Evolutionary conservation across 179 eudicot genomes (phyloP).

Genomic region (Beta corolliflora): DNA sequence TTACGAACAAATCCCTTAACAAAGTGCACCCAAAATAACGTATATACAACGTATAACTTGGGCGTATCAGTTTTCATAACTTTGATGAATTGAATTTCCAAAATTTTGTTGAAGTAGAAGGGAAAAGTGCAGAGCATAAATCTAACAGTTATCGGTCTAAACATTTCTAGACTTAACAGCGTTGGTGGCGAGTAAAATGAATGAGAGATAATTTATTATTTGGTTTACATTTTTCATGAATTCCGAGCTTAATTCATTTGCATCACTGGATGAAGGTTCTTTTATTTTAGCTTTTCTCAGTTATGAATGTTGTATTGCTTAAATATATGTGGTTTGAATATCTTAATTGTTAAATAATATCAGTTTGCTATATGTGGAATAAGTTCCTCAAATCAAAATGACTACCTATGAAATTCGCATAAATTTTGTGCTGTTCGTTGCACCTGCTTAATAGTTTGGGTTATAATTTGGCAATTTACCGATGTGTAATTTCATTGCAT

Average conservation of each 20-base stretch:
- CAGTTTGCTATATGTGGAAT: too few relatives aligned
- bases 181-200: constrained; percentile 82
- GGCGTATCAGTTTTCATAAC: neutral
- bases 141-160: constrained; percentile 59
- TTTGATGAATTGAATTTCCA: constrained; percentile 4
- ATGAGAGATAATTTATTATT: constrained; percentile 64
- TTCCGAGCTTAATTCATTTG: neutral
- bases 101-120: constrained; percentile 39
- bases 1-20: too few relatives aligned
- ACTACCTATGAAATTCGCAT: too few relatives aligned
- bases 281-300: neutral
- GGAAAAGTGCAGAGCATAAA: constrained; percentile 55
- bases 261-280: neutral
- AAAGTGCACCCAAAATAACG: too few relatives aligned
- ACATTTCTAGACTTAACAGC: constrained; percentile 97
- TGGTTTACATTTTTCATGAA: neutral
- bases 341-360: too few relatives aligned
- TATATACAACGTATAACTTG: too few relatives aligned
- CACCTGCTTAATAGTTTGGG: too few relatives aligned
- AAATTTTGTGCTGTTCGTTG: too few relatives aligned
- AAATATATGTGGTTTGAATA: neutral
- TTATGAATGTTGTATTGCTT: neutral
- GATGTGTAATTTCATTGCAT: too few relatives aligned
- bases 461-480: too few relatives aligned
- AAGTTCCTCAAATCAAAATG: too few relatives aligned